A percentile compares a stretch with the other conserved stretches of the same genome.
Conservation (phyloP, 2,329 filamentous ascomycete species). For the Colletotrichum somersetense region DNA sequence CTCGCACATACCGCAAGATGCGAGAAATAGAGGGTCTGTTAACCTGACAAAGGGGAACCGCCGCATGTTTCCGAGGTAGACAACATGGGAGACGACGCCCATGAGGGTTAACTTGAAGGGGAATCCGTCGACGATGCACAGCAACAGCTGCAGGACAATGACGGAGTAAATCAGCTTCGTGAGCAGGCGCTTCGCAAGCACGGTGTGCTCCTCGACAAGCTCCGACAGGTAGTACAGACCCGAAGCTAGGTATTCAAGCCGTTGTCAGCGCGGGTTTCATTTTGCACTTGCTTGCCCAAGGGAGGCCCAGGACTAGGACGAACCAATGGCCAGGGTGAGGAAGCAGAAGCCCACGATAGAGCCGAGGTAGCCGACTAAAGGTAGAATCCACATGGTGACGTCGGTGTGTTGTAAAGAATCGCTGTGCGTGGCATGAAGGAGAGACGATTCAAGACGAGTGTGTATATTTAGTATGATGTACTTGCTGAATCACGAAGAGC, state of each 20-base stretch:
- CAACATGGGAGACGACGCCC: constrained; percentile 82
- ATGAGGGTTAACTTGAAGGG: constrained; percentile 80
- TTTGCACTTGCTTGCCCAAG: background rate
- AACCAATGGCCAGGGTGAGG: constrained; percentile 92
- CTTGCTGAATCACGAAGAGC: background rate
- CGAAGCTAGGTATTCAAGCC: constrained; percentile 79
- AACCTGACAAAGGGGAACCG: constrained; percentile 84
- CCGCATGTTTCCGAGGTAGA: constrained; percentile 90
- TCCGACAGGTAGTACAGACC: constrained; percentile 98
- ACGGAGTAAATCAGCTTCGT: constrained; percentile 87
- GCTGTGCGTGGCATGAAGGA: constrained; percentile 14
- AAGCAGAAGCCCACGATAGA: constrained; percentile 92
- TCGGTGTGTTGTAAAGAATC: background rate
- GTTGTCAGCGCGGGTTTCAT: background rate
- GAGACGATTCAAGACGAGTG: background rate
- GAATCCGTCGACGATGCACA: constrained; percentile 87
- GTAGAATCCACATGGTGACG: constrained; percentile 90
- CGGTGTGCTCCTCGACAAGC: constrained; percentile 97
- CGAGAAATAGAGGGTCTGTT: constrained; percentile 86
- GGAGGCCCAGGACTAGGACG: constrained; percentile 43
- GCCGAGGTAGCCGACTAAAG: constrained; percentile 89
- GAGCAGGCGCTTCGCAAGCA: constrained; percentile 89
- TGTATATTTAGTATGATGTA: background rate
- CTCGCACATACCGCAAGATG: constrained; percentile 77
- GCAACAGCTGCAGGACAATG: constrained; percentile 78